Evolutionary conservation across 1,139 yeast genomes (phyloP).

Genomic region (Starmera stellimalicola): DNA sequence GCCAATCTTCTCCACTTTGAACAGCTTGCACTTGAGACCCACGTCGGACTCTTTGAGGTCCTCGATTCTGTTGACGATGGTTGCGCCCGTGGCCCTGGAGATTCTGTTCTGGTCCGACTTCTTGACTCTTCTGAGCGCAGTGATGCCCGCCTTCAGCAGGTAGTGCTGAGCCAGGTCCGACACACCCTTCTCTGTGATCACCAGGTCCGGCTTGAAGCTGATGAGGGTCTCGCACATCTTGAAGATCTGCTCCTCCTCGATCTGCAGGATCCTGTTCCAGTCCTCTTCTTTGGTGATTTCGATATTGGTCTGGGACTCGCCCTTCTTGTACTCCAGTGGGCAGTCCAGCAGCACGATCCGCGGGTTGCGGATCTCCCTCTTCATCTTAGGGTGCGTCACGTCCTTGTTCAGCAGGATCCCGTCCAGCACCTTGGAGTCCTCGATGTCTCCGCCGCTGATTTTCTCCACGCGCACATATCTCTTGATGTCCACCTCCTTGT

Average conservation of each 20-base stretch:
- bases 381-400: conserved; percentile 97
- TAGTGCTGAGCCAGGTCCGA: conserved; percentile 97
- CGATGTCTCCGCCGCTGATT: conserved; percentile 95
- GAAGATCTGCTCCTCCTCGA: conserved; percentile 96
- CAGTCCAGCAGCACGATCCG: conserved; percentile 84
- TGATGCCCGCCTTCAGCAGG: conserved; percentile 84
- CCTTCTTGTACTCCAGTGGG: conserved; percentile 97
- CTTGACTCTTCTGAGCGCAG: conserved; percentile 89
- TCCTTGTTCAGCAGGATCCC: conserved; percentile 95
- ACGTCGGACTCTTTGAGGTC: conserved; percentile 86
- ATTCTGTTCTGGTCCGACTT: conserved; percentile 95
- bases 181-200: conserved; percentile 97
- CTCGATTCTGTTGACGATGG: conserved; percentile 91
- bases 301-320: conserved; percentile 96
- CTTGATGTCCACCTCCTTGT: conserved; percentile 85
- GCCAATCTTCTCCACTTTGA: conserved; percentile 90
- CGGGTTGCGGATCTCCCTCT: conserved; percentile 80
- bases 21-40: conserved; percentile 83
- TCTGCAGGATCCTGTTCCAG: conserved; percentile 91
- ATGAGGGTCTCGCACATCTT: conserved; percentile 77
- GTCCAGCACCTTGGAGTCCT: conserved; percentile 77
- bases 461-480: conserved; percentile 91
- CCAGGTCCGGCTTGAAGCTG: conserved; percentile 84
- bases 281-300: conserved; percentile 95
- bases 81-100: conserved; percentile 96